phyloP scores from a whole-genome alignment of 495 filamentous ascomycete species.

The Neurospora sp. region DNA sequence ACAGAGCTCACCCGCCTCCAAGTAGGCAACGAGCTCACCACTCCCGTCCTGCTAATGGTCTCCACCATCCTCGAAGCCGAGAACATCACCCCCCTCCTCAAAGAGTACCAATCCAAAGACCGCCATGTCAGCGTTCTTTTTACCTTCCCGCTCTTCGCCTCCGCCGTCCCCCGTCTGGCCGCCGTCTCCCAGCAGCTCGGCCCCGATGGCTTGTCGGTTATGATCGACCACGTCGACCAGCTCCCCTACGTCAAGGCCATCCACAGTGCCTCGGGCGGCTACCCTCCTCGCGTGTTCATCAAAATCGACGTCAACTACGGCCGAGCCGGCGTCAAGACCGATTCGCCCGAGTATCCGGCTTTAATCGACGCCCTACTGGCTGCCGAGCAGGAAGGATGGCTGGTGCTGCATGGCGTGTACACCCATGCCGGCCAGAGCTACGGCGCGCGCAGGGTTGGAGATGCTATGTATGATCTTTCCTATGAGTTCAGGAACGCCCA shows the following conservation, averaged over 20 bases:
- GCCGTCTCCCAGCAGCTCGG: constrained; percentile 39
- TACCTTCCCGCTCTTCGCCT: constrained; percentile 60
- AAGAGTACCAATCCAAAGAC: constrained; percentile 42
- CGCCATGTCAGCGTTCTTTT: constrained; percentile 61
- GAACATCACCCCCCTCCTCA: constrained; percentile 49
- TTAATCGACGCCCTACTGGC: constrained; percentile 42
- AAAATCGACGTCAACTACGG: constrained; percentile 74
- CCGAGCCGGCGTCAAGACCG: constrained; percentile 57
- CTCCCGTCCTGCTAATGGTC: constrained; percentile 56
- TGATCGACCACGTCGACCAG: constrained; percentile 65
- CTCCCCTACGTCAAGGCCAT: constrained; percentile 36
- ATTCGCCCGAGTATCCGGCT: constrained; percentile 37
- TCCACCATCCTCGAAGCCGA: constrained; percentile 74
- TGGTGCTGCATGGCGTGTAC: constrained; percentile 56
- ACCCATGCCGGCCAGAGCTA: constrained; percentile 76
- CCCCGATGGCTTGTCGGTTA: constrained; percentile 45
- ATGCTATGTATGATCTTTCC: constrained; percentile 46
- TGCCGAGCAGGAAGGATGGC: constrained; percentile 26
- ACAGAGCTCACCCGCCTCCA: constrained; percentile 63
- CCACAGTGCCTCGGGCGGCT: constrained; percentile 17
- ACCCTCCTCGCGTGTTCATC: constrained; percentile 48
- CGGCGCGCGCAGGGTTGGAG: constrained; percentile 35
- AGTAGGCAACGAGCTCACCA: constrained; percentile 43
- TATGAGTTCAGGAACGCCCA: constrained; percentile 44
- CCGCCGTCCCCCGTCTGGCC: constrained; percentile 48